Evolutionary conservation across 768 basidiomycete species (phyloP).

Genomic region (Boletus patriciae): DNA sequence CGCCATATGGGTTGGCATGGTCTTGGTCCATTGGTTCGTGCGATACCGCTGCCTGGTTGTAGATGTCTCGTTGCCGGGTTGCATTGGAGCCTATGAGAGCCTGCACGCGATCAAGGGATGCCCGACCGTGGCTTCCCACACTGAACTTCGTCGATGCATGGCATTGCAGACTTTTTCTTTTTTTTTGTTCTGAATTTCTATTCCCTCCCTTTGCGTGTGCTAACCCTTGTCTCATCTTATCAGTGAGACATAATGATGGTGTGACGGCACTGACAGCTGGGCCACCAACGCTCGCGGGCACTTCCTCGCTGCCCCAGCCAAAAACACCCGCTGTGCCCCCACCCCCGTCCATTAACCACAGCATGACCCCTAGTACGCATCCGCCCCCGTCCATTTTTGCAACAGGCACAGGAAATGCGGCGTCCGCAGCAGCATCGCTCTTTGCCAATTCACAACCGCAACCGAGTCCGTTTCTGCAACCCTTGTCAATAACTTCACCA

Average conservation of each 20-base stretch:
- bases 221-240: constrained; percentile 4
- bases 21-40: neutral
- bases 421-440: constrained; percentile 16
- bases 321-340: constrained; percentile 21
- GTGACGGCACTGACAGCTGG: constrained; percentile 11
- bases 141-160: neutral
- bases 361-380: constrained; percentile 35
- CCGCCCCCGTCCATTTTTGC: constrained; percentile 31
- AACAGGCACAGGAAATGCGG: constrained; percentile 15
- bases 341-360: constrained; percentile 18
- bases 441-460: constrained; percentile 27
- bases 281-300: constrained; percentile 11
- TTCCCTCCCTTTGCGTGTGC: neutral
- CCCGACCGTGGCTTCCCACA: neutral
- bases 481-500: constrained; percentile 17
- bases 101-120: neutral
- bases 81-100: neutral
- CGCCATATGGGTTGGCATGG: neutral
- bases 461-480: constrained; percentile 31
- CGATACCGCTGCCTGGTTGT: neutral
- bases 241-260: constrained; percentile 28
- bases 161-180: too few species aligned
- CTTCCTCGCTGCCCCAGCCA: constrained; percentile 9
- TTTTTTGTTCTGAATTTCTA: neutral
- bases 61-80: neutral